A percentile compares a stretch with the other conserved stretches of the same genome.
Evolutionary conservation across 2,329 filamentous ascomycete genomes (phyloP).

Genomic region (Xylaria polymorpha): DNA sequence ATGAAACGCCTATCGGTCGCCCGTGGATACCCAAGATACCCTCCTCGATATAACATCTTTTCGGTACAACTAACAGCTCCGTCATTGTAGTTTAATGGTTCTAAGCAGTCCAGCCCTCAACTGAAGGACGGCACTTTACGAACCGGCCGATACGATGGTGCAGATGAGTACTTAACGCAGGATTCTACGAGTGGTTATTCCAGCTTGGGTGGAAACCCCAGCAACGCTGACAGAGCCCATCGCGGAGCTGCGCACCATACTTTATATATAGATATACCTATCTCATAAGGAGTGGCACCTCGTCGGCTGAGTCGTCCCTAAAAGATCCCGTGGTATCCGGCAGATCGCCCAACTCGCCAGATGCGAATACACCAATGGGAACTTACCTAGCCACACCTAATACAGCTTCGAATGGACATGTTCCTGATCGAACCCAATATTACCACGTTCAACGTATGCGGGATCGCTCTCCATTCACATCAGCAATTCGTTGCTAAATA

Average conservation of each 20-base stretch:
- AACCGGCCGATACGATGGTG: constrained; percentile 58
- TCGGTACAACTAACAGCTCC: constrained; percentile 43
- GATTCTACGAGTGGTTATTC: constrained; percentile 53
- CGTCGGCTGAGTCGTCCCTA: constrained; percentile 52
- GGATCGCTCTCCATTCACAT: constrained; percentile 62
- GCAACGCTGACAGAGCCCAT: constrained; percentile 50
- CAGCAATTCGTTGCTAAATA: constrained; percentile 58
- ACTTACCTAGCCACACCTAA: constrained; percentile 58
- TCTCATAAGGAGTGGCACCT: constrained; percentile 49
- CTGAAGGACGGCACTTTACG: constrained; percentile 61
- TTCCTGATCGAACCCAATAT: constrained; percentile 42
- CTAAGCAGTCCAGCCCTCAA: constrained; percentile 65
- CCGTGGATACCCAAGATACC: constrained; percentile 37
- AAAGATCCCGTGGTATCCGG: constrained; percentile 43
- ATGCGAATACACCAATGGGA: constrained; percentile 51
- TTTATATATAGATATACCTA: constrained; percentile 47
- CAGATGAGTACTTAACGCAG: constrained; percentile 51
- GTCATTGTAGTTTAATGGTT: constrained; percentile 66
- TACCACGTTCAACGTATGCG: constrained; percentile 55
- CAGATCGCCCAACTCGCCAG: constrained; percentile 50
- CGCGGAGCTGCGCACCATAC: constrained; percentile 58
- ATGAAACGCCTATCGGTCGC: constrained; percentile 45
- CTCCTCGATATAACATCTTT: constrained; percentile 25
- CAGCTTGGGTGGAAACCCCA: constrained; percentile 55
- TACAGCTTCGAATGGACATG: constrained; percentile 46